These are phyloP conservation scores for Cucumis melo DNA, from an alignment of 306 rosid genomes.

Conservation along the genomic window DNA sequence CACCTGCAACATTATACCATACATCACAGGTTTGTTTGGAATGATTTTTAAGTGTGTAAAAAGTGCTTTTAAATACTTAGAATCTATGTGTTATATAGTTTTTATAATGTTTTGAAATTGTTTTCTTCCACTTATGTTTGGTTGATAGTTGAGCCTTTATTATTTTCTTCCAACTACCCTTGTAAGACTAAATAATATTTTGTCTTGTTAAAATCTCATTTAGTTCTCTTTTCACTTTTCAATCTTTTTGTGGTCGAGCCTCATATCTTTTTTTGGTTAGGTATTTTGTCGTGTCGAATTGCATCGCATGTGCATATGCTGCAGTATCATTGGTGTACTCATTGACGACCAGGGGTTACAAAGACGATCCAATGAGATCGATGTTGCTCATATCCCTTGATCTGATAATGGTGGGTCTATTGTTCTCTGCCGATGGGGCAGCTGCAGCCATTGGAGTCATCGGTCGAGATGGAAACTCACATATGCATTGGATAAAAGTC, in stretches of 20 bases:
- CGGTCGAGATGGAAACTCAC: slow-evolving; percentile 38
- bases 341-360: slow-evolving; percentile 9
- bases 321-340: slow-evolving; percentile 22
- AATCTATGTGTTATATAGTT: background rate
- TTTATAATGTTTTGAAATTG: background rate
- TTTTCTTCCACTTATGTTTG: background rate
- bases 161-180: background rate
- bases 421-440: slow-evolving; percentile 50
- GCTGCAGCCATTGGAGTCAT: slow-evolving; percentile 38
- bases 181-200: background rate
- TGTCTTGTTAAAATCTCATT: background rate
- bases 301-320: slow-evolving; percentile 48
- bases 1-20: background rate
- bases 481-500: slow-evolving; percentile 45
- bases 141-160: background rate
- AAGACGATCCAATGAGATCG: background rate
- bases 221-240: background rate
- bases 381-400: slow-evolving; percentile 18
- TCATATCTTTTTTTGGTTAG: slow-evolving; percentile 10
- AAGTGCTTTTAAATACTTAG: too few species aligned
- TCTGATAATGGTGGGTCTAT: slow-evolving; percentile 25
- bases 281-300: slow-evolving; percentile 46
- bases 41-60: too few species aligned
- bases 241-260: background rate
- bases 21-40: background rate